phyloP scores from a whole-genome alignment of 768 basidiomycete genomes.

The Filobasidium floriforme region DNA sequence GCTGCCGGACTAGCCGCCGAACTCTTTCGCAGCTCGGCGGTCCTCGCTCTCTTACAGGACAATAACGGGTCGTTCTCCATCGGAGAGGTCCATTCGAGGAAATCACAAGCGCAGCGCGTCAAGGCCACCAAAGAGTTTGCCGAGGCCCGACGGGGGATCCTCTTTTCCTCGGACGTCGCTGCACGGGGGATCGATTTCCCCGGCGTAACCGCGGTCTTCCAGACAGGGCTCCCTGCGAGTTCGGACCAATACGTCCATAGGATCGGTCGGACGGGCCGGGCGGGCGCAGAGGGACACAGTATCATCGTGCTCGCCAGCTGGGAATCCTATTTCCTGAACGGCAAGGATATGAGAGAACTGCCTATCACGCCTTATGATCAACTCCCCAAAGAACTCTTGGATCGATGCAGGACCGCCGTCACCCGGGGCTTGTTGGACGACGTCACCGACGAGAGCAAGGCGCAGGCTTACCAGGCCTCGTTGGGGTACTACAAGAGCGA shows the following conservation, averaged over 20 bases:
- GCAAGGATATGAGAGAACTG: constrained; percentile 47
- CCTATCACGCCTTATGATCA: constrained; percentile 28
- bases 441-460: constrained; percentile 49
- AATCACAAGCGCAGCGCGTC: constrained; percentile 51
- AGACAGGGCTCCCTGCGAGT: constrained; percentile 72
- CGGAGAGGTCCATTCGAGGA: constrained; percentile 57
- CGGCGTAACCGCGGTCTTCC: constrained; percentile 84
- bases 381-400: background rate
- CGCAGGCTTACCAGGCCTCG: constrained; percentile 51
- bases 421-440: constrained; percentile 26
- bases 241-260: constrained; percentile 41
- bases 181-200: constrained; percentile 96
- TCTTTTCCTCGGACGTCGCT: constrained; percentile 84
- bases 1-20: constrained; percentile 48
- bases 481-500: constrained; percentile 56
- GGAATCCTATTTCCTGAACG: constrained; percentile 52
- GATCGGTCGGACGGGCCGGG: constrained; percentile 59
- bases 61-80: constrained; percentile 32
- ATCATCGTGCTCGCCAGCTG: constrained; percentile 54
- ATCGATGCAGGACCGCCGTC: constrained; percentile 4
- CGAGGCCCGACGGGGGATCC: constrained; percentile 46
- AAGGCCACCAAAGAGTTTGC: constrained; percentile 54
- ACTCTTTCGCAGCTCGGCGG: constrained; percentile 2
- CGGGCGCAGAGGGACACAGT: constrained; percentile 56
- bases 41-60: constrained; percentile 37